Conservation (phyloP, 2,329 filamentous ascomycete species). For the Alternaria ventricosa region DNA sequence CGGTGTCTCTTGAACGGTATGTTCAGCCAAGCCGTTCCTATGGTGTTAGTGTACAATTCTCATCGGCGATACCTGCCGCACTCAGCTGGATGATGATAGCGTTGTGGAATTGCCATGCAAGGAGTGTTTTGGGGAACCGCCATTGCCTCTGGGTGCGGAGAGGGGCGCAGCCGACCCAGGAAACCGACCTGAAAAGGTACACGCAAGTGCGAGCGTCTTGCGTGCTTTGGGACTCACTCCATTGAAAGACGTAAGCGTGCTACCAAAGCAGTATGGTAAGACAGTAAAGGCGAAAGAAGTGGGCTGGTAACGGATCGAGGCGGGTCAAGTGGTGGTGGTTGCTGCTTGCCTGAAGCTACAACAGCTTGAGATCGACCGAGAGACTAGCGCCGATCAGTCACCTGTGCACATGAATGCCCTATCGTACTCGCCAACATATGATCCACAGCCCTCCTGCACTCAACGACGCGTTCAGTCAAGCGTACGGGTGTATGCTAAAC, state of each 20-base stretch:
- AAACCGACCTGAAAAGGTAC: neutral
- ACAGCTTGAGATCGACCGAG: constrained; percentile 1
- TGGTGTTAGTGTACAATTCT: neutral
- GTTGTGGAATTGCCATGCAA: neutral
- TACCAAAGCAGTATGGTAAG: constrained; percentile 2
- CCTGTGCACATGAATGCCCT: constrained; percentile 2
- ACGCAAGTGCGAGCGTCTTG: neutral
- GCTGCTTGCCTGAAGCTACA: constrained; percentile 9
- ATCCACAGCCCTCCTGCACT: constrained; percentile 4
- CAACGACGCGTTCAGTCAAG: constrained; percentile 8
- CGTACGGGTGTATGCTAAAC: constrained; percentile 4
- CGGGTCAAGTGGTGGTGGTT: neutral
- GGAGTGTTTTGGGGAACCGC: neutral
- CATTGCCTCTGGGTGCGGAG: neutral
- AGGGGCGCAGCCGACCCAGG: neutral
- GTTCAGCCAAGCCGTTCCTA: neutral
- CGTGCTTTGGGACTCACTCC: neutral
- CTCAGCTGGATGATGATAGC: neutral
- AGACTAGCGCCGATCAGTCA: constrained; percentile 12
- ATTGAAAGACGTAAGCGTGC: neutral
- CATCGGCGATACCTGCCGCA: neutral
- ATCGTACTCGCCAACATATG: constrained; percentile 2
- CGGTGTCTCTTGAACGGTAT: neutral
- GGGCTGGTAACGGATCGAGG: neutral
- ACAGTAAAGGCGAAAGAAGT: constrained; percentile 3